phyloP scores from a whole-genome alignment of 306 rosid genomes.

The Echinosophora koreensis region DNA sequence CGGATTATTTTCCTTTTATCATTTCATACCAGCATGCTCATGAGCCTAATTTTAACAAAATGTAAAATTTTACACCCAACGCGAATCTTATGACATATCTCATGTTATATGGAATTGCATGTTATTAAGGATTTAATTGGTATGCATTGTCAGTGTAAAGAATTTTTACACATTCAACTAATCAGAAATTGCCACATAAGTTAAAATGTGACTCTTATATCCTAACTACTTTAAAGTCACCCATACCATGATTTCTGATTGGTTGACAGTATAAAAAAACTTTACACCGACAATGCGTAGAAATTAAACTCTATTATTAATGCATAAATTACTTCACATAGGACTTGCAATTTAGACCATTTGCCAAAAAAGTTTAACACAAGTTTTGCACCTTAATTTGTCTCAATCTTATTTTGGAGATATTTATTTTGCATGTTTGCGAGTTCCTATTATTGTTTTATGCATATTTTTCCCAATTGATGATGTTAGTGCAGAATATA shows the following conservation, averaged over 20 bases:
- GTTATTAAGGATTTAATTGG: too few species aligned
- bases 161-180: too few species aligned
- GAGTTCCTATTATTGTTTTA: slow-evolving; percentile 13
- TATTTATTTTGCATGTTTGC: slow-evolving; percentile 22
- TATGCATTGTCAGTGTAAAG: too few species aligned
- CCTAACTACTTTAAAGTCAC: too few species aligned
- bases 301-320: neutral
- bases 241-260: too few species aligned
- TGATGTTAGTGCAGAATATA: neutral
- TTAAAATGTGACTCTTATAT: too few species aligned
- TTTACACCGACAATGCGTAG: too few species aligned
- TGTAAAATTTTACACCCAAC: neutral
- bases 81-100: neutral
- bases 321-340: neutral
- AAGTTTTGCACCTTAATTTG: slow-evolving; percentile 20
- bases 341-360: neutral
- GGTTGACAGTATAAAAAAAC: too few species aligned
- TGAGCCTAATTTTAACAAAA: neutral
- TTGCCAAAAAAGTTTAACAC: neutral
- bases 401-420: slow-evolving; percentile 30
- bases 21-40: slow-evolving; percentile 3
- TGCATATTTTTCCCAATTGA: neutral
- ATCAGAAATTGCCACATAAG: too few species aligned
- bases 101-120: neutral
- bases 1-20: slow-evolving; percentile 1